Base-by-base conservation (phyloP, 2,329 filamentous ascomycete genomes). In the Alternaria gansuensis region DNA sequence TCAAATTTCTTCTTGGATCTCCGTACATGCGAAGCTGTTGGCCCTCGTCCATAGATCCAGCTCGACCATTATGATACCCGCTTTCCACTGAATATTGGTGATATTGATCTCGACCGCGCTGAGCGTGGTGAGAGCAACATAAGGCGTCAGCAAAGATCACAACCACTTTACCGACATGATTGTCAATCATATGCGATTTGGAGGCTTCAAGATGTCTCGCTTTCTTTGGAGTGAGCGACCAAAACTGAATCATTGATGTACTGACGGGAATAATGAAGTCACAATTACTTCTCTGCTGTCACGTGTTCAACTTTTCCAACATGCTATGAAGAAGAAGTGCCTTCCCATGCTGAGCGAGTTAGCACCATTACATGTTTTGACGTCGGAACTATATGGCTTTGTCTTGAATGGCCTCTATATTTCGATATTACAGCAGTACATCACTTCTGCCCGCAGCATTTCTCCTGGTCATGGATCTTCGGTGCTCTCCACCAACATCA, bases 1-100 rank as follows among this genome's bases (percentile, higher is more conserved):
- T 71, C 90, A 93, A 68, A 82, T 93, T 92, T 89, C 75, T 91
- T 91, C 72, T 81, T 93, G 8, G 90, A 93, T 71, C 84, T 92
- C 56, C 83, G 89, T 37, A 92, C 90, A 0, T 90, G 87, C 68
- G 90, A 93, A 75, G 86, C 88, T 1, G 90, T 91, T 62, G 90
- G 90, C 0, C 90, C 90, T 8, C 83, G 87, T 24, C 88, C 89
- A 0, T 84, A 86, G 51, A 91, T 93, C 53, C 84, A 88, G n/a
- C 82, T 84, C 37, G 89, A 91, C 23, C 90, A 93, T 68, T 93
- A 89, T 73, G 89, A 92, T 66, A 92, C 90, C 0, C 86, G 85
- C 60, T 82, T 92, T 26, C 90, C 90, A 0, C 78, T 90, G 10
- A 92, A 92, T 71, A 84, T 89, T 59, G 83, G 91, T 60, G 90